A percentile compares a stretch with the other conserved stretches of the same genome.
Conservation (phyloP, 2,329 filamentous ascomycete species). For the Phialocephala sp. region DNA sequence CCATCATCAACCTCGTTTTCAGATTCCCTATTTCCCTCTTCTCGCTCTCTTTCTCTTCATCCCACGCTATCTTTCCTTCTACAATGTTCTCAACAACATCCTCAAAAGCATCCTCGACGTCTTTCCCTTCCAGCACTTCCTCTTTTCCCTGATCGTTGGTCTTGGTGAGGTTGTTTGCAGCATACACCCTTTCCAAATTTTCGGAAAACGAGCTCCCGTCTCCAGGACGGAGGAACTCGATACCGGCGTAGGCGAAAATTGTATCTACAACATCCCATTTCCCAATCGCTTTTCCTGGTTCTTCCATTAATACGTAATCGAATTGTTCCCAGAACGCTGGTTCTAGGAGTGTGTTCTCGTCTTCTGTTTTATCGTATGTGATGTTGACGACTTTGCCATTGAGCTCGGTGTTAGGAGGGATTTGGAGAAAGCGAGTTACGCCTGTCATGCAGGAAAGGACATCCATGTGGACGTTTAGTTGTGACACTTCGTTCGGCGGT, state of each 20-base stretch:
- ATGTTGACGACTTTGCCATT: constrained; percentile 38
- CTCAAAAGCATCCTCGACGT: constrained; percentile 32
- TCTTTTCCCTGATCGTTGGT: constrained; percentile 18
- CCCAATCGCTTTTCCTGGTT: constrained; percentile 52
- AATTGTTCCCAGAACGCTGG: constrained; percentile 67
- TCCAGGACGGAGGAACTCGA: constrained; percentile 62
- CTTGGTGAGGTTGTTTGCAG: constrained; percentile 35
- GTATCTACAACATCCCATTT: constrained; percentile 64
- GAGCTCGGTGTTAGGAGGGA: constrained; percentile 22
- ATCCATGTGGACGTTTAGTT: constrained; percentile 63
- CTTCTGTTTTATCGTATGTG: constrained; percentile 68
- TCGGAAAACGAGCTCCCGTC: constrained; percentile 36
- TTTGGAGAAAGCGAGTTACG: constrained; percentile 66
- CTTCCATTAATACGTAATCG: constrained; percentile 66
- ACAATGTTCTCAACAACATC: constrained; percentile 30
- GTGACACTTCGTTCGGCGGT: constrained; percentile 39
- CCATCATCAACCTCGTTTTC: constrained; percentile 32
- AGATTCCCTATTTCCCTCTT: constrained; percentile 31
- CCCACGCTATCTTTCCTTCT: constrained; percentile 9
- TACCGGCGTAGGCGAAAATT: constrained; percentile 62
- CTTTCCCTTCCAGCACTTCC: constrained; percentile 24
- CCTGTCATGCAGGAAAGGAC: constrained; percentile 74
- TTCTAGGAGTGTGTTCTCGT: constrained; percentile 49
- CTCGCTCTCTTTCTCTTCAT: constrained; percentile 48
- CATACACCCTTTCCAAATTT: constrained; percentile 34